Evolutionary conservation across 352 stramenopile genomes (phyloP), one percentile per base, ranked within the genome.

Genomic region (Globisporangium ultimum): DNA sequence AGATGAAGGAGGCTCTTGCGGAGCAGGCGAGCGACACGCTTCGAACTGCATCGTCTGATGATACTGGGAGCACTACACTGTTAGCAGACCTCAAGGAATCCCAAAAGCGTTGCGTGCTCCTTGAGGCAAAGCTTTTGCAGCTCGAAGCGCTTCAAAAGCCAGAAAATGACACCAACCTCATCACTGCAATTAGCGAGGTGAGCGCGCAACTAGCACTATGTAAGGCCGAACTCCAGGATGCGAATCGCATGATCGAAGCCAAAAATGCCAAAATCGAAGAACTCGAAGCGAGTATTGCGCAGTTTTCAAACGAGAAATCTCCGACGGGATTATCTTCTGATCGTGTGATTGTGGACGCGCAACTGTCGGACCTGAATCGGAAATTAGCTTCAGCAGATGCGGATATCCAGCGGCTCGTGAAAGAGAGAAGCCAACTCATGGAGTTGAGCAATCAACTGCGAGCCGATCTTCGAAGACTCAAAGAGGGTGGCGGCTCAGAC

Each of bases 381-480:
- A 78, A 80, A 50, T 48, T 93, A 15, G 50, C 51, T 24, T 62
- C 67, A 32, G 75, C 84, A 7, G 73, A 87, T 46, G 54, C 14
- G 6, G 81, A 93, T 53, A 76, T 93, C 34, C 74, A 87, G n/a
- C 67, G 80, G 7, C 64, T 93, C 0, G 76, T 86, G 6, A 64
- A 74, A 40, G 81, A 91, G 48, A 73, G 84, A 10, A 85, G 70
- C 9, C 73, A 89, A 48, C 71, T 93, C 10, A 93, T 93, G 84
- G 81, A 93, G 48, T 61, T 89, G 18, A 93, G 84, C 57, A 93
- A 91, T 61, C 80, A 90, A 36, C 67, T 93, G 41, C 81, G 70
- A 28, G 68, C 78, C 14, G 81, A 91, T 48, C 58, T 90, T 20
- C 69, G 81, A 5, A 76, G 74, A 34, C 67, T 74, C 7, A 72